phyloP scores from a whole-genome alignment of 2,329 filamentous ascomycete species.

The Colletotrichum brevisporum region DNA sequence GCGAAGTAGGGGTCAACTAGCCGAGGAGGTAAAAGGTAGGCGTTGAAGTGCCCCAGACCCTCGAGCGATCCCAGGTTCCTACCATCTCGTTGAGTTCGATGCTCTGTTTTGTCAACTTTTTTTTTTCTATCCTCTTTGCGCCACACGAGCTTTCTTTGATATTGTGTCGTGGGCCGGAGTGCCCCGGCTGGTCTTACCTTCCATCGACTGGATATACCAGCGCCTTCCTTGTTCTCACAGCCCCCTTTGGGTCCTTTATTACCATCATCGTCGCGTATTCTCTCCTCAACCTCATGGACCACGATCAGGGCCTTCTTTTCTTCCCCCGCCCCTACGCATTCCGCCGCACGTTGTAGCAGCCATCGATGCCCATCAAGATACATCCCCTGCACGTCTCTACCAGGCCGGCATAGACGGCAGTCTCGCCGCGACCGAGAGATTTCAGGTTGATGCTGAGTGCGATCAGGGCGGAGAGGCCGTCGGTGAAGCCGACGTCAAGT shows the following conservation, averaged over 20 bases:
- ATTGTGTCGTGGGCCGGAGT: too few species aligned
- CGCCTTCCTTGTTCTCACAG: not conserved
- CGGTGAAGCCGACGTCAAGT: slow-evolving; percentile 67
- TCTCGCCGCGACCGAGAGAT: slow-evolving; percentile 70
- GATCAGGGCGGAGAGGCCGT: slow-evolving; percentile 79
- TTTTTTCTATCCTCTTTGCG: too few species aligned
- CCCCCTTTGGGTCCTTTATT: not conserved
- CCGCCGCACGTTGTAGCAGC: too few species aligned
- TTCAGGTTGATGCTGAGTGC: slow-evolving; percentile 79
- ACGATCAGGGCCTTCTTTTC: slow-evolving; percentile 45
- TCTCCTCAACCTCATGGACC: slow-evolving; percentile 23
- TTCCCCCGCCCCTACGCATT: slow-evolving; percentile 35
- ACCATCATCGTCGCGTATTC: not conserved
- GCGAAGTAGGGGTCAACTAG: too few species aligned
- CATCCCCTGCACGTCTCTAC: slow-evolving; percentile 80
- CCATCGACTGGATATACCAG: not conserved
- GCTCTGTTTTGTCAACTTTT: too few species aligned
- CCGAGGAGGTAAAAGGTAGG: too few species aligned
- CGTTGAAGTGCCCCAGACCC: too few species aligned
- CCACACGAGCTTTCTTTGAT: too few species aligned
- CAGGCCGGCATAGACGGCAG: slow-evolving; percentile 77
- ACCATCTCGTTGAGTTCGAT: too few species aligned
- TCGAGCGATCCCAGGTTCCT: too few species aligned
- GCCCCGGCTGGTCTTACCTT: too few species aligned
- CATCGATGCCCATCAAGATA: slow-evolving; percentile 57